Conservation (phyloP, 768 basidiomycete genomes). For the Podaxis mareebaensis region DNA sequence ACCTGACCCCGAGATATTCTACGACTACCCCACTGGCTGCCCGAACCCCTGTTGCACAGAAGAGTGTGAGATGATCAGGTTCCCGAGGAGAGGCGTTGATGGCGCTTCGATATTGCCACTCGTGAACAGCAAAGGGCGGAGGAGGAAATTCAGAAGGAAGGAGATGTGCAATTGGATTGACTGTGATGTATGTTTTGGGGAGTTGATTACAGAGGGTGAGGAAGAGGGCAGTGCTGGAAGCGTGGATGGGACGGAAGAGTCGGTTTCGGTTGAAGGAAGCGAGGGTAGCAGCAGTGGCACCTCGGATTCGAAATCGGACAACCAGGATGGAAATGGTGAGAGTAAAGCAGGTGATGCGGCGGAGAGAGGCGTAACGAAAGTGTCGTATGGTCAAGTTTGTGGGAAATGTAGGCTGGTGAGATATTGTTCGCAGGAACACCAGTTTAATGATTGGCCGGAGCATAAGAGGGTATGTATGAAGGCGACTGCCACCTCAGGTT, state of each 20-base stretch:
- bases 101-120: constrained; percentile 63
- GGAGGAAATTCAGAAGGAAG: constrained; percentile 46
- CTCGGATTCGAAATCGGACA: constrained; percentile 28
- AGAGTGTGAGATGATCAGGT: constrained; percentile 82
- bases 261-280: neutral
- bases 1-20: constrained; percentile 70
- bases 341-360: neutral
- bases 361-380: constrained; percentile 23
- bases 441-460: constrained; percentile 78
- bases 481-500: neutral
- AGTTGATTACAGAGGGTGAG: constrained; percentile 28
- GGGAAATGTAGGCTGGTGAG: constrained; percentile 79
- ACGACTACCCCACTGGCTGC: constrained; percentile 78
- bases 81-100: constrained; percentile 65
- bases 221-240: constrained; percentile 9
- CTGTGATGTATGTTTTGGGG: constrained; percentile 62
- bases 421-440: constrained; percentile 76
- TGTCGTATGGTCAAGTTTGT: constrained; percentile 55
- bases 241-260: neutral
- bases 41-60: constrained; percentile 79
- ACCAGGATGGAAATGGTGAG: constrained; percentile 12
- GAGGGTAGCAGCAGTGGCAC: constrained; percentile 26
- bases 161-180: constrained; percentile 88
- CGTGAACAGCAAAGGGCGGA: constrained; percentile 28
- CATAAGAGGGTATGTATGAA: constrained; percentile 64